Conservation (phyloP, 495 filamentous ascomycete genomes). For the Aspergillus cristatus region DNA sequence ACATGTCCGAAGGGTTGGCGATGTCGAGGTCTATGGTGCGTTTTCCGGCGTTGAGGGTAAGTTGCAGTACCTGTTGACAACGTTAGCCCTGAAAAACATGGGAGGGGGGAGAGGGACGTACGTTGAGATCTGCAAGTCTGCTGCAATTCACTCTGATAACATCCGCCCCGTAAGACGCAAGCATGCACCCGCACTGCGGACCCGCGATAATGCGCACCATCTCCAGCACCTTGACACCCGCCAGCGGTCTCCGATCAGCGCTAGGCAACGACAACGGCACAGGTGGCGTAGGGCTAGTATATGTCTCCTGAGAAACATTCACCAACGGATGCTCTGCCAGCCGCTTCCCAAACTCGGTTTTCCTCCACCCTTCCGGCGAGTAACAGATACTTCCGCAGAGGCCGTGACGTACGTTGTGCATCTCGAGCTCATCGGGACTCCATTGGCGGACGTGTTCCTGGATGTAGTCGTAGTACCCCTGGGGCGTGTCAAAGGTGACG, state of each 20-base stretch:
- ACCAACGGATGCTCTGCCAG: slow-evolving; percentile 16
- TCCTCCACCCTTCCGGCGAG: slow-evolving; percentile 20
- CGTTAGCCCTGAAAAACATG: no score
- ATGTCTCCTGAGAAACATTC: slow-evolving; percentile 12
- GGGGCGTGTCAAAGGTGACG: slow-evolving; percentile 4
- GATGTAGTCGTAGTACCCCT: slow-evolving; percentile 17
- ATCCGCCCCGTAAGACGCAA: slow-evolving; percentile 51
- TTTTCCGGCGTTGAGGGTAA: slow-evolving; percentile 45
- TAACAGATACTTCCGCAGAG: slow-evolving; percentile 28
- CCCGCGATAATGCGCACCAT: slow-evolving; percentile 52
- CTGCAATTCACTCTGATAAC: slow-evolving; percentile 54
- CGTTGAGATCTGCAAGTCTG: slow-evolving; percentile 38
- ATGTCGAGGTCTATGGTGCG: slow-evolving; percentile 45
- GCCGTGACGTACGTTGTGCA: slow-evolving; percentile 21
- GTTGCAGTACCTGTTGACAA: no score
- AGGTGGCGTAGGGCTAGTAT: slow-evolving; percentile 13
- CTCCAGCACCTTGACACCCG: slow-evolving; percentile 52
- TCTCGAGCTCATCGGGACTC: slow-evolving; percentile 26
- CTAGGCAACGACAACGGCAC: slow-evolving; percentile 10
- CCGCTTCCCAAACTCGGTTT: slow-evolving; percentile 21
- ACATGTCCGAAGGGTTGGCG: slow-evolving; percentile 30
- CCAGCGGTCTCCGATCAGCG: slow-evolving; percentile 33
- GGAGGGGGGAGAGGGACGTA: no score
- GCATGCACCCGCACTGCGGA: slow-evolving; percentile 40
- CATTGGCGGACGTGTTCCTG: slow-evolving; percentile 15